Percentiles rank a stretch among this genome's conserved stretches.
Conservation (phyloP, 805 yeast genomes). For the Limtongia smithiae region DNA sequence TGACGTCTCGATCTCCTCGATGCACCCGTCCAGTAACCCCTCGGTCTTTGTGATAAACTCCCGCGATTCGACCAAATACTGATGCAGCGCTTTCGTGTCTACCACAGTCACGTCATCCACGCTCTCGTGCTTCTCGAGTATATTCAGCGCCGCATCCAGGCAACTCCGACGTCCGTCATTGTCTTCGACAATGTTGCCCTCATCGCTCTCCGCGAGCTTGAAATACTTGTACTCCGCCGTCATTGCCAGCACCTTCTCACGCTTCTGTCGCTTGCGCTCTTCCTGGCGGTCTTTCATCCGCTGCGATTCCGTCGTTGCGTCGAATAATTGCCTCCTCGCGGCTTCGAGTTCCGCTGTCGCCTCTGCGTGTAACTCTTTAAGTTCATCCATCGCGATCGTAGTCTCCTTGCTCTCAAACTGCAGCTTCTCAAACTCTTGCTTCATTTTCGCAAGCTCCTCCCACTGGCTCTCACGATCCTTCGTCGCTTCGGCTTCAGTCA, state of each 20-base stretch:
- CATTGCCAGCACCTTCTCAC: constrained; percentile 23
- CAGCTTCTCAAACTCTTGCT: constrained; percentile 18
- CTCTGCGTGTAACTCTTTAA: constrained; percentile 27
- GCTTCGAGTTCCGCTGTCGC: constrained; percentile 26
- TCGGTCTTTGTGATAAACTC: constrained; percentile 16
- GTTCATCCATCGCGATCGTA: constrained; percentile 18
- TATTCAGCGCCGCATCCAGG: constrained; percentile 9
- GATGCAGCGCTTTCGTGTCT: constrained; percentile 3
- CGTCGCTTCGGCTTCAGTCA: constrained; percentile 9
- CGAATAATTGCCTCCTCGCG: constrained; percentile 20
- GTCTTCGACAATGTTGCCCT: constrained; percentile 2
- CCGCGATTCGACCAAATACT: constrained; percentile 16
- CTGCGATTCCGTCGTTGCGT: constrained; percentile 8
- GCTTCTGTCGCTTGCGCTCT: constrained; percentile 19
- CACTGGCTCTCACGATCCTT: constrained; percentile 1
- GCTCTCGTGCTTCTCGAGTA: neutral
- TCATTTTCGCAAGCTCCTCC: constrained; percentile 10
- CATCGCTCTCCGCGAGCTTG: constrained; percentile 3
- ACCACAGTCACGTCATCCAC: neutral
- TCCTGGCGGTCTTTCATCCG: constrained; percentile 7
- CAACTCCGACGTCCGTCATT: neutral
- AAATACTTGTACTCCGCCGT: constrained; percentile 21
- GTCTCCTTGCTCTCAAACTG: constrained; percentile 23
- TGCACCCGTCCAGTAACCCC: constrained; percentile 12
- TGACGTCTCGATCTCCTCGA: constrained; percentile 20